These are phyloP conservation scores for Oldenlandia corymbosa DNA, from an alignment of 257 asterid species.

Conservation along the genomic window DNA sequence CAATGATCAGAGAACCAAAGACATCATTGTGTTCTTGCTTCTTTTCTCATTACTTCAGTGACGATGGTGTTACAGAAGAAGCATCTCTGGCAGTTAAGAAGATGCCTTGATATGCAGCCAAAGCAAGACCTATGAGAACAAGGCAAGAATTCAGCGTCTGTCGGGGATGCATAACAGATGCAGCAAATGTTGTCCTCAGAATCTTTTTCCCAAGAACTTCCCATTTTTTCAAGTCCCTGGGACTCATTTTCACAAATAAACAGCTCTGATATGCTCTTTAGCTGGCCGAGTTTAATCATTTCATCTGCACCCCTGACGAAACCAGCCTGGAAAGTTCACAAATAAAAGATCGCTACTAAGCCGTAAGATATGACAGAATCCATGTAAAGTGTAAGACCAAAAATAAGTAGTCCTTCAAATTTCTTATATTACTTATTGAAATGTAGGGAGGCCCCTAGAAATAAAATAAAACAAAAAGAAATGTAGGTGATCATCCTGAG, in stretches of 20 bases:
- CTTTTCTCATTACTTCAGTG: conserved; percentile 40
- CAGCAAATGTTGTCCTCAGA: conserved; percentile 57
- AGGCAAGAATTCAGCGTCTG: conserved; percentile 57
- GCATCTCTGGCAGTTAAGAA: conserved; percentile 82
- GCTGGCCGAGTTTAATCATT: conserved; percentile 45
- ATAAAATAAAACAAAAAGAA: neutral
- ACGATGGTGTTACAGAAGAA: conserved; percentile 86
- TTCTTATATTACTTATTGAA: too few species aligned
- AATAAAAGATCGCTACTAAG: too few species aligned
- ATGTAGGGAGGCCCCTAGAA: too few species aligned
- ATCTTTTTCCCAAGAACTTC: conserved; percentile 36
- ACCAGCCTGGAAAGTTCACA: conserved; percentile 45
- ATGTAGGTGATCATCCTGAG: neutral
- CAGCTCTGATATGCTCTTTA: conserved; percentile 60
- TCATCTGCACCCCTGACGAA: conserved; percentile 53
- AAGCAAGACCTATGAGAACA: conserved; percentile 79
- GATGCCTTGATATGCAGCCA: conserved; percentile 87
- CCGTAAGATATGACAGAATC: neutral
- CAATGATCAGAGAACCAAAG: too few species aligned
- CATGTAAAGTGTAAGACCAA: neutral
- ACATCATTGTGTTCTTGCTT: conserved; percentile 18
- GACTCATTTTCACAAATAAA: conserved; percentile 47
- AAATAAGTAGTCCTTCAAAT: neutral
- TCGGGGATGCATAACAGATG: conserved; percentile 68
- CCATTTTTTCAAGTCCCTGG: conserved; percentile 35